Conservation (phyloP, 805 yeast species). For the Lachancea lanzarotensis region DNA sequence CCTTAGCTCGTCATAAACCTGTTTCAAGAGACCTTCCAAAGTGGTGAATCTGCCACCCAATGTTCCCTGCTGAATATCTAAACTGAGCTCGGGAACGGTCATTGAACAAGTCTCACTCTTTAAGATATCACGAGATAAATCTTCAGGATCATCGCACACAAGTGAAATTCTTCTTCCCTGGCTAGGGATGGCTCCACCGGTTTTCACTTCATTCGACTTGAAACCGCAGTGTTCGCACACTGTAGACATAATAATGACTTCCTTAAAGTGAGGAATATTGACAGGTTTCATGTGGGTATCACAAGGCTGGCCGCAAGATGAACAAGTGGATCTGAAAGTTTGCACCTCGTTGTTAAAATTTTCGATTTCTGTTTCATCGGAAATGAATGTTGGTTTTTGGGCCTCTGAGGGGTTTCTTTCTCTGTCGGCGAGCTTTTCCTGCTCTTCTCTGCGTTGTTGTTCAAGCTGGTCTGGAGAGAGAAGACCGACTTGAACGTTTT, state of each 20-base stretch:
- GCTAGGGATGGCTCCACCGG: slow-evolving; percentile 93
- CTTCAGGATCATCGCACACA: slow-evolving; percentile 72
- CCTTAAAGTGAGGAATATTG: slow-evolving; percentile 95
- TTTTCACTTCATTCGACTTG: slow-evolving; percentile 94
- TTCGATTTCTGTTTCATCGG: slow-evolving; percentile 75
- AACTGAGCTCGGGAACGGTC: slow-evolving; percentile 75
- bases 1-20: slow-evolving; percentile 85
- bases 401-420: slow-evolving; percentile 29
- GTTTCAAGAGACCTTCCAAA: slow-evolving; percentile 83
- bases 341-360: slow-evolving; percentile 87
- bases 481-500: slow-evolving; percentile 77
- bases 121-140: slow-evolving; percentile 86
- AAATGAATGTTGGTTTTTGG: slow-evolving; percentile 44
- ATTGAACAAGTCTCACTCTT: slow-evolving; percentile 92
- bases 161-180: slow-evolving; percentile 72
- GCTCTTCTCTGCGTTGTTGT: slow-evolving; percentile 32
- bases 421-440: slow-evolving; percentile 33
- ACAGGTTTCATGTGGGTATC: slow-evolving; percentile 96
- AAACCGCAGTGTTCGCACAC: slow-evolving; percentile 89
- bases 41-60: slow-evolving; percentile 98
- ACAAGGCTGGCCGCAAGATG: slow-evolving; percentile 70
- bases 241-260: slow-evolving; percentile 93
- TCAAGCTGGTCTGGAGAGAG: slow-evolving; percentile 53
- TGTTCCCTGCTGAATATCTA: slow-evolving; percentile 93
- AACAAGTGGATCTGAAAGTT: slow-evolving; percentile 86